Evolutionary conservation across 1,139 yeast species (phyloP).

Genomic region (Sugiyamaella japonica): DNA sequence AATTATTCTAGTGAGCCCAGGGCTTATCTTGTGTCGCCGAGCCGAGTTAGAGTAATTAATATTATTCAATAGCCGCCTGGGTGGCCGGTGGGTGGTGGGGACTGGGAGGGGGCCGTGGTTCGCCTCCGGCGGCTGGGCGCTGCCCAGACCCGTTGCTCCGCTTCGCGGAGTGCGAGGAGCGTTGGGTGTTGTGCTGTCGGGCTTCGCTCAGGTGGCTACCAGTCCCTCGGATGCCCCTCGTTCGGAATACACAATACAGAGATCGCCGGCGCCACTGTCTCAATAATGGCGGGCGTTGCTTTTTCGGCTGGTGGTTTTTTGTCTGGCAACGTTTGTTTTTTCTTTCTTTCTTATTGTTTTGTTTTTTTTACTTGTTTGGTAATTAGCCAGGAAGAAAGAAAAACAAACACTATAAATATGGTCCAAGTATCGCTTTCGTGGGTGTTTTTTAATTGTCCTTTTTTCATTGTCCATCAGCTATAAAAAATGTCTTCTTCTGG

Average conservation of each 20-base stretch:
- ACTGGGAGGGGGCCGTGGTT: too few relatives aligned
- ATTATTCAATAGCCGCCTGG: too few relatives aligned
- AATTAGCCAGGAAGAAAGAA: conserved; percentile 3
- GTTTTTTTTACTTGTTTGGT: conserved; percentile 4
- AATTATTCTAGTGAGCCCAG: too few relatives aligned
- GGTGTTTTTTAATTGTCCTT: conserved; percentile 1
- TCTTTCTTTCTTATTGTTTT: conserved; percentile 13
- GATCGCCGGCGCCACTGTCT: neutral
- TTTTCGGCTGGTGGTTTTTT: neutral
- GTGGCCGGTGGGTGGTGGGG: too few relatives aligned
- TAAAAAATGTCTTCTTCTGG: conserved; percentile 14
- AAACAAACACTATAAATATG: conserved; percentile 8
- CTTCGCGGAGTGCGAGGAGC: too few relatives aligned
- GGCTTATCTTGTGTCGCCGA: too few relatives aligned
- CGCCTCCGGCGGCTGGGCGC: too few relatives aligned
- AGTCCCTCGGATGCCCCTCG: neutral
- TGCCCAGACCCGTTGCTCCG: too few relatives aligned
- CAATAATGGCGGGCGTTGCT: neutral
- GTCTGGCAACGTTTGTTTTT: conserved; percentile 8
- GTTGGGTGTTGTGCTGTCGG: too few relatives aligned
- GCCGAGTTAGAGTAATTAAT: too few relatives aligned
- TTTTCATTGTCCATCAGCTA: neutral
- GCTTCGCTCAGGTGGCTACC: too few relatives aligned
- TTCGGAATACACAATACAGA: neutral
- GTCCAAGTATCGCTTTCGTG: neutral